Conservation (phyloP, 768 basidiomycete genomes). For the Leccinum aurantiacum region DNA sequence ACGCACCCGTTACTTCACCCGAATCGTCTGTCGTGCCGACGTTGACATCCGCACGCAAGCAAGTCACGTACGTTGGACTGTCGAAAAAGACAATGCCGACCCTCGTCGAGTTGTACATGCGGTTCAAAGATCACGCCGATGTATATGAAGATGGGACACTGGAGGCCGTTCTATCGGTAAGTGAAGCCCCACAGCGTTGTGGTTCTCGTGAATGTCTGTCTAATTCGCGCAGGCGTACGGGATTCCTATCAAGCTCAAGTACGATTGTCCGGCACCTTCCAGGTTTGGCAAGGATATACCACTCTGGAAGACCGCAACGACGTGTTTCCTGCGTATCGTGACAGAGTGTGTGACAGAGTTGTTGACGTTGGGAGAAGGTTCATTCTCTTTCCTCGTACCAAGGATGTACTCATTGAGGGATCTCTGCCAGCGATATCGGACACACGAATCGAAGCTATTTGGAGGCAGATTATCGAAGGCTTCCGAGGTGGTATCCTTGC, state of each 20-base stretch:
- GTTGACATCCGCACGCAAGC: conserved; percentile 44
- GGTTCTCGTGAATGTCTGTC: neutral
- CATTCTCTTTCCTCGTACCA: conserved; percentile 8
- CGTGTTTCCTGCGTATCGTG: conserved; percentile 70
- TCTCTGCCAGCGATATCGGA: conserved; percentile 49
- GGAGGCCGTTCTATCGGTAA: conserved; percentile 76
- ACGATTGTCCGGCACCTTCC: conserved; percentile 88
- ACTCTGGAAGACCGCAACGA: conserved; percentile 94
- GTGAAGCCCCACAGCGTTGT: conserved; percentile 20
- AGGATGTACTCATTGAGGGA: neutral
- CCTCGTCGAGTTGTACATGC: conserved; percentile 73
- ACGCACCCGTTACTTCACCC: conserved; percentile 2
- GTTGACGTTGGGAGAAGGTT: conserved; percentile 50
- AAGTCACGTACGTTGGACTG: conserved; percentile 88
- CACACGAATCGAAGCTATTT: conserved; percentile 76
- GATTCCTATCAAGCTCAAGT: conserved; percentile 91
- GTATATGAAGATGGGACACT: conserved; percentile 83
- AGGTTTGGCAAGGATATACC: conserved; percentile 86
- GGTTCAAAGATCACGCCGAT: conserved; percentile 56
- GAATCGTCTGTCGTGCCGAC: conserved; percentile 13
- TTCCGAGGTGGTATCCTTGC: conserved; percentile 81
- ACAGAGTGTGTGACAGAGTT: conserved; percentile 62
- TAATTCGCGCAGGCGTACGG: conserved; percentile 67
- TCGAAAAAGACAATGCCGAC: conserved; percentile 85
- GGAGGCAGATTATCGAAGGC: conserved; percentile 80